Base-by-base conservation (phyloP, 2,329 filamentous ascomycete genomes). In the Orbilia oligospora region DNA sequence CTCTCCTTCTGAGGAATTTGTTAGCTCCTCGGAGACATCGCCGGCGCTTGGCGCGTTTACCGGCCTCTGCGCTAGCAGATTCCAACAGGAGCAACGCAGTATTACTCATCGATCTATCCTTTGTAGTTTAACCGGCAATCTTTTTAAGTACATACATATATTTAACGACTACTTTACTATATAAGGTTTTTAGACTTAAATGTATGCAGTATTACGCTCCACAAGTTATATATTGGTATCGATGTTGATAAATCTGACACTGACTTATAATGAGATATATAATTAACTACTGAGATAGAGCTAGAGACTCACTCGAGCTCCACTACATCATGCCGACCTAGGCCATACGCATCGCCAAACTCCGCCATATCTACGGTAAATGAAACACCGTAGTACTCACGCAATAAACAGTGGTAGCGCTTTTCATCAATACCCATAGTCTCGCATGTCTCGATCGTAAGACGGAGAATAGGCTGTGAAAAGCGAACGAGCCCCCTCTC, bases 391-490 rank as follows among this genome's bases (percentile, higher is more conserved):
- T 51, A 67, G 14, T 53, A 67, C n/a, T n/a, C 18, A 20, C 5
- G 4, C 18, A 24, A 16, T n/a, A 67, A 18, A 14, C 41, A 14
- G 3, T 22, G 27, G 14, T 38, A 53, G 22, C 20, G 14, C 14
- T 67, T 24, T 27, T 24, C 46, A n/a, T 38, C 10, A 2, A 24
- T 24, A 8, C 63, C 46, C 12, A 36, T 6, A n/a, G 27, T 46
- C n/a, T 66, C 44, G n/a, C 46, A 66, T 4, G 27, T 66, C 41
- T 66, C 63, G n/a, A 66, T 66, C 2, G 63, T 66, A 38, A 66
- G 63, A 8, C 14, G 27, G 18, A 66, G 63, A 10, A 66, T 53
- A 1, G 44, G 63, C 18, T 66, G 41, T 24, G 63, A 51, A n/a
- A 22, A 66, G 9, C 16, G 6, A 53, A 66, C 46, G 0, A 66